Evolutionary conservation across 805 yeast genomes (phyloP).

Genomic region (Cyberlindnera japonica): DNA sequence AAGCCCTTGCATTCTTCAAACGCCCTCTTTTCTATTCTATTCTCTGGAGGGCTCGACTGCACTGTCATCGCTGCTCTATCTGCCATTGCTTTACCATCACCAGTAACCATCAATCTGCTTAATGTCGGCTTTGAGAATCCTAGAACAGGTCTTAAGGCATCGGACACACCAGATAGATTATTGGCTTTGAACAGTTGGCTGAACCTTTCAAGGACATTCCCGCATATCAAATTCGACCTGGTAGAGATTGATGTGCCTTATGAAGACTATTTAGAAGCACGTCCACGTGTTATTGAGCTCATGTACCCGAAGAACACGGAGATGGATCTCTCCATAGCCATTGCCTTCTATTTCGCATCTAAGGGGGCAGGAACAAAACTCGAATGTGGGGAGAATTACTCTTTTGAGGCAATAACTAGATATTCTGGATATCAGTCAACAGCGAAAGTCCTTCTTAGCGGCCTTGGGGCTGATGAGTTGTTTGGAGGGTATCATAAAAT

Average conservation of each 20-base stretch:
- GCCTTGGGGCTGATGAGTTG: constrained; percentile 95
- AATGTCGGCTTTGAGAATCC: constrained; percentile 94
- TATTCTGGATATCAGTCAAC: constrained; percentile 39
- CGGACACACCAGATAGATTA: constrained; percentile 81
- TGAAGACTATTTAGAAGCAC: constrained; percentile 52
- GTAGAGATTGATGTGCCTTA: constrained; percentile 74
- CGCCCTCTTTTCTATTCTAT: constrained; percentile 56
- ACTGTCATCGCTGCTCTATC: constrained; percentile 66
- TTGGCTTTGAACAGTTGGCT: constrained; percentile 64
- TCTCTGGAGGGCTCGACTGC: constrained; percentile 96
- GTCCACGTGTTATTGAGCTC: constrained; percentile 50
- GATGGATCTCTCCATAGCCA: constrained; percentile 93
- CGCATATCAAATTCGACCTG: constrained; percentile 40
- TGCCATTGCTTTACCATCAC: constrained; percentile 30
- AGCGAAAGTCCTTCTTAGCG: constrained; percentile 77
- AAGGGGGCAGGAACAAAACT: constrained; percentile 42
- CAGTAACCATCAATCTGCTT: constrained; percentile 59
- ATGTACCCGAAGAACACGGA: constrained; percentile 87
- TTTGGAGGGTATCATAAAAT: constrained; percentile 96
- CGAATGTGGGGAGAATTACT: neutral
- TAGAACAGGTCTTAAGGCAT: constrained; percentile 56
- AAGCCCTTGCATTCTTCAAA: constrained; percentile 45
- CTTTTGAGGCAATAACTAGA: constrained; percentile 14
- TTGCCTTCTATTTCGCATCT: constrained; percentile 92
- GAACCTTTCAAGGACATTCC: constrained; percentile 43